Evolutionary conservation across 129 eudicot genomes (phyloP).

Genomic region (Lonicera japonica): DNA sequence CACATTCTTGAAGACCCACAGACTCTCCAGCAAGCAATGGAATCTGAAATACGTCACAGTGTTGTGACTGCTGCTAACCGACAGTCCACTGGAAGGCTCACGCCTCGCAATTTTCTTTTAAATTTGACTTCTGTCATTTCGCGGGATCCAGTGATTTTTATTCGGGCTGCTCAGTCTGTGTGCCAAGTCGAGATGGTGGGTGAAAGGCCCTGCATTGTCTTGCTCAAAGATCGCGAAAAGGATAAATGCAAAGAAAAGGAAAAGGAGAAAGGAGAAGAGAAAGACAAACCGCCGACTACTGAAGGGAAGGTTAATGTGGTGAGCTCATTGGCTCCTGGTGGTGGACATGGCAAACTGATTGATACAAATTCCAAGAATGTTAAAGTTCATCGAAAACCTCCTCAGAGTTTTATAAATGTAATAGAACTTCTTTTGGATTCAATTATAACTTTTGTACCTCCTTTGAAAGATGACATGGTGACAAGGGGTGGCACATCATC

Average conservation of each 20-base stretch:
- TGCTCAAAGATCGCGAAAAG: constrained; percentile 89
- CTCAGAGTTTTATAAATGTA: constrained; percentile 71
- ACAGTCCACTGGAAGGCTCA: constrained; percentile 84
- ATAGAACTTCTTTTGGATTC: constrained; percentile 81
- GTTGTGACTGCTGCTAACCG: constrained; percentile 60
- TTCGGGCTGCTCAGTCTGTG: constrained; percentile 84
- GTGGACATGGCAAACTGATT: constrained; percentile 53
- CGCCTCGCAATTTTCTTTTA: constrained; percentile 66
- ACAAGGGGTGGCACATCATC: constrained; percentile 31
- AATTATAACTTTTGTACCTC: constrained; percentile 55
- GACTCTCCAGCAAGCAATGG: constrained; percentile 98
- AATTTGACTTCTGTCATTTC: constrained; percentile 67
- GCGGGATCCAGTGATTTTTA: constrained; percentile 81
- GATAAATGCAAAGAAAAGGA: constrained; percentile 74
- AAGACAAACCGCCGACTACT: constrained; percentile 48
- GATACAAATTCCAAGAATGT: constrained; percentile 56
- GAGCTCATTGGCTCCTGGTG: constrained; percentile 17
- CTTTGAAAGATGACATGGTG: constrained; percentile 44
- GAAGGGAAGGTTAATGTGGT: constrained; percentile 41
- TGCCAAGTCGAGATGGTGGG: constrained; percentile 94
- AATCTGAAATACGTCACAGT: constrained; percentile 82
- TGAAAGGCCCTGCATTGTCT: constrained; percentile 77
- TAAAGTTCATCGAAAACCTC: constrained; percentile 73
- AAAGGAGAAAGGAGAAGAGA: constrained; percentile 53
- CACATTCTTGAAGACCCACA: constrained; percentile 98